These are phyloP conservation scores for Oryza brachyantha DNA, from an alignment of 176 grass and related monocot species.

Conservation along the genomic window DNA sequence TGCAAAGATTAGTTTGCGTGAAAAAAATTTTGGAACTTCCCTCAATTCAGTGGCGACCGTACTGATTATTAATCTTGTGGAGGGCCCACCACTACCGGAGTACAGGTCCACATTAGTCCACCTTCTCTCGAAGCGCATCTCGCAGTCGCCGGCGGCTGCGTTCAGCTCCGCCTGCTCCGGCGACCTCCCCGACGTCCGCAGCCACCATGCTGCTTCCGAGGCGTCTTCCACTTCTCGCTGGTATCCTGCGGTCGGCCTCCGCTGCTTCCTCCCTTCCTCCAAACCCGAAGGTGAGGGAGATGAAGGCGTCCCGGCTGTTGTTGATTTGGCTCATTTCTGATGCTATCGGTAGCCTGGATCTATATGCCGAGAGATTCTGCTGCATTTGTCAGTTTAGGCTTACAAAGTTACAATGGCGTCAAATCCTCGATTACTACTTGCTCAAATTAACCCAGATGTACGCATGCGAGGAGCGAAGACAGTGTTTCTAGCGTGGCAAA, in stretches of 20 bases:
- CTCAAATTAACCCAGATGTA: background rate
- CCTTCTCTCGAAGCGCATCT: background rate
- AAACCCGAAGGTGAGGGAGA: background rate
- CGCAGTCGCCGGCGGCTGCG: background rate
- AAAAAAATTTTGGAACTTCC: too few species aligned
- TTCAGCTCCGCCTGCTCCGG: background rate
- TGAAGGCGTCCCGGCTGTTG: background rate
- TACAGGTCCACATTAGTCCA: background rate
- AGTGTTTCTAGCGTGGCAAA: background rate
- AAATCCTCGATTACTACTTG: background rate
- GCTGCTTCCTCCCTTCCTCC: background rate
- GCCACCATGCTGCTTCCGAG: background rate
- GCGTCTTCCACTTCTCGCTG: background rate
- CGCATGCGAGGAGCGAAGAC: background rate
- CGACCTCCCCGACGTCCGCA: background rate
- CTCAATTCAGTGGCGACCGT: too few species aligned
- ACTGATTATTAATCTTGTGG: too few species aligned
- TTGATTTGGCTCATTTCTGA: background rate
- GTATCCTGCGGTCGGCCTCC: background rate
- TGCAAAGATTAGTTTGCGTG: too few species aligned
- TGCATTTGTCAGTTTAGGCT: background rate
- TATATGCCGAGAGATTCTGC: background rate
- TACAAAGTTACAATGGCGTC: background rate
- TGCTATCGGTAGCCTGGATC: background rate
- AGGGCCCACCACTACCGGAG: too few species aligned